Conservation (phyloP, 352 stramenopile genomes). For the Pythium phragmitis region DNA sequence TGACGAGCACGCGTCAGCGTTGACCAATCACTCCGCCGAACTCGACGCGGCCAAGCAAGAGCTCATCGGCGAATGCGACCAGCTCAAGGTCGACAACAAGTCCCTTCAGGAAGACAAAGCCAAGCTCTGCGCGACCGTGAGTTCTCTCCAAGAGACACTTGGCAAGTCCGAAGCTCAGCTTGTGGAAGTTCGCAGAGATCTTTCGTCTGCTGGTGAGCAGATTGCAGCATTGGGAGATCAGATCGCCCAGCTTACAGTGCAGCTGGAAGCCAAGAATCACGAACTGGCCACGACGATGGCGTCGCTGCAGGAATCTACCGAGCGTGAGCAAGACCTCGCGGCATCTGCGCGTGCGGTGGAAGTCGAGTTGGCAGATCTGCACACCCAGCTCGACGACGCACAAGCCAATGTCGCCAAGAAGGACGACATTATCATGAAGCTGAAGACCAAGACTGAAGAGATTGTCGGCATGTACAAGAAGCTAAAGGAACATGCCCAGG, state of each 20-base stretch:
- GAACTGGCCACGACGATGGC: not conserved
- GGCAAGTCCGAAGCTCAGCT: conserved; percentile 3
- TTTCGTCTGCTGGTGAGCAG: not conserved
- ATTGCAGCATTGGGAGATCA: conserved; percentile 1
- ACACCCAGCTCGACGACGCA: not conserved
- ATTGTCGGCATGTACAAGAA: conserved; percentile 62
- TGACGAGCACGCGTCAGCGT: not conserved
- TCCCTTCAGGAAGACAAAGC: not conserved
- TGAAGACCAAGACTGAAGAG: conserved; percentile 65
- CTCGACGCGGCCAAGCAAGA: conserved; percentile 7
- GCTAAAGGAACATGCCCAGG: conserved; percentile 43
- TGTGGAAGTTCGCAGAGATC: conserved; percentile 9
- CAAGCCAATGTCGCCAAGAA: conserved; percentile 24
- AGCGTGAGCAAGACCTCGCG: conserved; percentile 9
- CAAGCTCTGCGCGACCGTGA: conserved; percentile 2
- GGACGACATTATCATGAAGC: conserved; percentile 48
- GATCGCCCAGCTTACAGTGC: conserved; percentile 5
- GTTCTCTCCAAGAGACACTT: conserved; percentile 2
- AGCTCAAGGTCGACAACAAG: conserved; percentile 21
- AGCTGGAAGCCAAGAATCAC: conserved; percentile 13
- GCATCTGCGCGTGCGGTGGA: not conserved
- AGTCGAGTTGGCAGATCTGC: conserved; percentile 9
- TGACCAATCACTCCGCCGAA: conserved; percentile 4
- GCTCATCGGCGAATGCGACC: conserved; percentile 27
- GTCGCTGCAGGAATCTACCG: not conserved